These are phyloP conservation scores for Zygoascus bituminiphila DNA, from an alignment of 805 yeast species.

Conservation along the genomic window DNA sequence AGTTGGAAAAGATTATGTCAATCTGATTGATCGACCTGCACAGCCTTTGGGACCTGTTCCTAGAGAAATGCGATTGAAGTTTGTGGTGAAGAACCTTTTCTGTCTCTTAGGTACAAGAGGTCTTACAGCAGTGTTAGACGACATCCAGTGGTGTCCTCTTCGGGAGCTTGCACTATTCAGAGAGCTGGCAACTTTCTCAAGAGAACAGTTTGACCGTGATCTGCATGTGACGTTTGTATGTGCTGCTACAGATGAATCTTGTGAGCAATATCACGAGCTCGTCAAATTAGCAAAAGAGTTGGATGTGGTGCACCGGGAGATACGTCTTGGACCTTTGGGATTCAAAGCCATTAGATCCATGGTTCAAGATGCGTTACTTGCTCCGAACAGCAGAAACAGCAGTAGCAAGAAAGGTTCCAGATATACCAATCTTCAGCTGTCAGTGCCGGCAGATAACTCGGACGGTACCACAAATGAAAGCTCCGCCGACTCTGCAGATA, in stretches of 20 bases:
- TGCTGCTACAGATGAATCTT: slow-evolving; percentile 22
- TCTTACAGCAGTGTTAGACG: slow-evolving; percentile 39
- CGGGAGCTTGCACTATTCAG: slow-evolving; percentile 23
- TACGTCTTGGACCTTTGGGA: slow-evolving; percentile 15
- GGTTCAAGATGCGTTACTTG: slow-evolving; percentile 15
- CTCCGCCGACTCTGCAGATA: slow-evolving; percentile 1
- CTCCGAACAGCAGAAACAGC: not conserved
- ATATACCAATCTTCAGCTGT: not conserved
- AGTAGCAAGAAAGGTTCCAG: not conserved
- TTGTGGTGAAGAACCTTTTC: slow-evolving; percentile 36
- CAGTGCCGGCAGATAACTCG: not conserved
- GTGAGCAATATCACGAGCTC: slow-evolving; percentile 8
- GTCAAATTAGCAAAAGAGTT: slow-evolving; percentile 17
- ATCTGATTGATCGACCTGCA: slow-evolving; percentile 21
- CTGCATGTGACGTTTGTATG: slow-evolving; percentile 23
- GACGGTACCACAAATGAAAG: not conserved
- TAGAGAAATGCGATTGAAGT: slow-evolving; percentile 35
- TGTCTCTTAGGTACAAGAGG: slow-evolving; percentile 37
- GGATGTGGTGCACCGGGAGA: slow-evolving; percentile 17
- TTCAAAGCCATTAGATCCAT: slow-evolving; percentile 16
- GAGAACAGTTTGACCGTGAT: slow-evolving; percentile 21
- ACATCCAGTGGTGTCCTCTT: slow-evolving; percentile 37
- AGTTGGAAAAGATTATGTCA: slow-evolving; percentile 36
- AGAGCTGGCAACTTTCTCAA: slow-evolving; percentile 24
- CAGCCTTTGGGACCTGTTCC: slow-evolving; percentile 24